Percentiles rank a stretch among this genome's conserved stretches.
These are phyloP conservation scores for Populus nigra DNA, from an alignment of 345 rosid genomes.

Conservation along the genomic window DNA sequence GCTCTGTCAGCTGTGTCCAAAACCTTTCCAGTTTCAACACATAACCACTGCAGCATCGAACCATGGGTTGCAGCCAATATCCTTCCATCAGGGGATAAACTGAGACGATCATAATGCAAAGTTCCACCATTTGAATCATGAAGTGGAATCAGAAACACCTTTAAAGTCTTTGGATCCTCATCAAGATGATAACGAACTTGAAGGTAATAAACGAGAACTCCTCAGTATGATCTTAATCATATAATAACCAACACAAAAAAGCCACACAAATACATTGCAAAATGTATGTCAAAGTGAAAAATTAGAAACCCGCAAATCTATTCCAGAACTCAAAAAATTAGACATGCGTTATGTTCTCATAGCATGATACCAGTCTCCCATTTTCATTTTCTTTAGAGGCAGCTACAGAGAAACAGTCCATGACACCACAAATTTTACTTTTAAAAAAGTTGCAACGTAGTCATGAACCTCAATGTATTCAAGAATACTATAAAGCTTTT, in stretches of 20 bases:
- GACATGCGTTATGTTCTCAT: not conserved
- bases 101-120: constrained; percentile 73
- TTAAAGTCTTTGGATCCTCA: constrained; percentile 95
- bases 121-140: constrained; percentile 60
- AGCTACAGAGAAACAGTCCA: too few relatives aligned
- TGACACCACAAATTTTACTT: too few relatives aligned
- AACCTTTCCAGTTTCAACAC: constrained; percentile 75
- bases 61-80: constrained; percentile 76
- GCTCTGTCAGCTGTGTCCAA: constrained; percentile 88
- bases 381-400: too few relatives aligned
- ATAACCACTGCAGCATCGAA: constrained; percentile 81
- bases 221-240: constrained; percentile 9
- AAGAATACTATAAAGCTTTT: too few relatives aligned
- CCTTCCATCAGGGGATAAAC: constrained; percentile 88
- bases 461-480: too few relatives aligned
- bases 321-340: not conserved
- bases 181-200: constrained; percentile 91
- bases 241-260: not conserved
- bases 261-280: not conserved
- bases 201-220: constrained; percentile 13
- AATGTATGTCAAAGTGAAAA: not conserved
- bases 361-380: too few relatives aligned
- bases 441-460: too few relatives aligned
- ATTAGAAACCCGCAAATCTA: not conserved
- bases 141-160: constrained; percentile 78